Evolutionary conservation across 139 green algal genomes (phyloP).

Genomic region (Tetraselmis chui): DNA sequence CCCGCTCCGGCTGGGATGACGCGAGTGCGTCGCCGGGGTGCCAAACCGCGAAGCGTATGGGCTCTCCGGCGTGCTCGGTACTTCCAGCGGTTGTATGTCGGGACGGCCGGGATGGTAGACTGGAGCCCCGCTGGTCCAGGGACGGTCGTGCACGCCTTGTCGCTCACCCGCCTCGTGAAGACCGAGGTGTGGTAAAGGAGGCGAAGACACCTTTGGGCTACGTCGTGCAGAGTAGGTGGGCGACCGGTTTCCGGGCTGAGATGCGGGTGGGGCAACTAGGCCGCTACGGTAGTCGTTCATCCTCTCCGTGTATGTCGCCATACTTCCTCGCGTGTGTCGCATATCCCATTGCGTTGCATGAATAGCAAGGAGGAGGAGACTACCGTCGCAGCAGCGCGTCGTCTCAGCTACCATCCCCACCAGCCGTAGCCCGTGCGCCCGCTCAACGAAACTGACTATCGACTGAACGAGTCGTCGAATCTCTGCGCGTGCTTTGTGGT

Average conservation of each 20-base stretch:
- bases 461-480: not conserved
- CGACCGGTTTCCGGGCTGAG: constrained; percentile 11
- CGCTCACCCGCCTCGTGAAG: not conserved
- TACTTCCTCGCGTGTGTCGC: constrained; percentile 14
- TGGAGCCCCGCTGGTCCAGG: not conserved
- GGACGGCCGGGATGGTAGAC: not conserved
- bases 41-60: constrained; percentile 8
- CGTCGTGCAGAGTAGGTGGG: constrained; percentile 5
- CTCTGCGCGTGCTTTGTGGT: constrained; percentile 10
- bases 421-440: constrained; percentile 25
- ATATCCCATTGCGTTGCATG: constrained; percentile 24
- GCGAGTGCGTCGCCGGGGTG: constrained; percentile 14
- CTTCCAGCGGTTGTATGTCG: too few species aligned
- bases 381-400: not conserved
- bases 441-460: constrained; percentile 22
- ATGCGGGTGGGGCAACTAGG: constrained; percentile 23
- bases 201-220: not conserved
- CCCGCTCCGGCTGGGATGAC: not conserved
- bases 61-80: too few species aligned
- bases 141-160: not conserved
- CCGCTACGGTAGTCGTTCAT: constrained; percentile 29
- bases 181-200: not conserved
- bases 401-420: constrained; percentile 30
- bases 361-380: constrained; percentile 8
- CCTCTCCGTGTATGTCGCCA: constrained; percentile 38